Base-by-base conservation (phyloP, 306 rosid species). In the Prunus salicina region DNA sequence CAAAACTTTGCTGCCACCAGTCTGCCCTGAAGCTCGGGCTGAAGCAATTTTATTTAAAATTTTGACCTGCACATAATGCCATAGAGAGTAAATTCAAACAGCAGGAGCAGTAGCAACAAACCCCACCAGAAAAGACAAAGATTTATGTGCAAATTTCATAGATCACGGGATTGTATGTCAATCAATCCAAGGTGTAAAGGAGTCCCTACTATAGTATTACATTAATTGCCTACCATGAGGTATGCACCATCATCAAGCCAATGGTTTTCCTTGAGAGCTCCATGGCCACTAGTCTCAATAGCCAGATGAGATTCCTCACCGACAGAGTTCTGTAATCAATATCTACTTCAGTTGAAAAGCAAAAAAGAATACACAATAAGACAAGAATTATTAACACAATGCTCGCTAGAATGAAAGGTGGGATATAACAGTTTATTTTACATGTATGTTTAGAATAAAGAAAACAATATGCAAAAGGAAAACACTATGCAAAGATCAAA, bases 241-340 rank as follows among this genome's bases (percentile, higher is more conserved):
- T 92, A 94, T 67, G 98, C 98, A 49, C 98, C 98, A 80, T 94
- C 97, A 57, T 94, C 98, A 79, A 94, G 97, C 98, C 98, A 94
- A 79, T 86, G 89, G 78, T 94, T 94, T 90, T 94, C 98, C 91
- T 92, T 94, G 51, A 94, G 96, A 81, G 98, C 98, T 80, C 98
- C 98, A 80, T 92, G 98, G 38, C 98, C 98, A 84, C 98, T 94
- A 65, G 98, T 94, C 85, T 94, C 98, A 83, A 94, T 92, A 72
- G 98, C 97, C 82, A 94, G 79, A 89, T 94, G 96, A 27, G 97
- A 94, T 72, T 92, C 98, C 89, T 92, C 95, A 1, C 97, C 92
- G 14, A 86, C 14, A 41, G 92, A 87, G 72, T 94, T 94, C 98
- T 94, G 94, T 73, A 72, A 86, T 73, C 76, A 84, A 53, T 34